Percentiles rank a stretch among this genome's conserved stretches.
Evolutionary conservation across 1,284 basidiomycete genomes (phyloP).

Genomic region (Sanghuangporus baumii): DNA sequence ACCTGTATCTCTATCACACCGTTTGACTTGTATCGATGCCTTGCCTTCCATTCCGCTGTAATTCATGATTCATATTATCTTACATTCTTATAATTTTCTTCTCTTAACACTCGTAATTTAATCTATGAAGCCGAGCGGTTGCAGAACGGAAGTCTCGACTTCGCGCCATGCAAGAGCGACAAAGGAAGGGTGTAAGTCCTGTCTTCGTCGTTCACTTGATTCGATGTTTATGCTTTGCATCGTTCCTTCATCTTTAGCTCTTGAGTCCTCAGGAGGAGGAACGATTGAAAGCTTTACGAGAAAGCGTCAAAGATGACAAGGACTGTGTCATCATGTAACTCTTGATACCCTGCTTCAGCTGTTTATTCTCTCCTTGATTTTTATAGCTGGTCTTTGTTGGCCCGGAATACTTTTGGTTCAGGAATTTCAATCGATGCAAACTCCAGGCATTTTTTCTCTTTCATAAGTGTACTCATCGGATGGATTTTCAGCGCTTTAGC

Average conservation of each 20-base stretch:
- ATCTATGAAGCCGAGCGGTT: slow-evolving; percentile 6
- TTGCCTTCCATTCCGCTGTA: neutral
- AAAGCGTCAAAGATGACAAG: slow-evolving; percentile 12
- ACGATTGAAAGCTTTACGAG: slow-evolving; percentile 3
- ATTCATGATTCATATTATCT: neutral
- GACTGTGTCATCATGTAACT: slow-evolving; percentile 14
- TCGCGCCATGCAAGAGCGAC: slow-evolving; percentile 11
- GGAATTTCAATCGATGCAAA: neutral
- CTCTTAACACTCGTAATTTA: neutral
- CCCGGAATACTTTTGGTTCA: neutral
- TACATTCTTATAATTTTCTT: neutral
- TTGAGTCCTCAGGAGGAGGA: slow-evolving; percentile 9
- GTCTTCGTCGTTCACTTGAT: neutral
- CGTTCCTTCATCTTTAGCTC: neutral
- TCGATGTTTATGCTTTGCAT: neutral
- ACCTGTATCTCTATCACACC: neutral
- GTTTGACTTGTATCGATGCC: neutral
- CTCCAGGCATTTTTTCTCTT: too few relatives aligned
- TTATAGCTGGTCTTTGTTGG: neutral
- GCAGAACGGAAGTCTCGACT: slow-evolving; percentile 14
- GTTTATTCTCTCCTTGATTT: neutral
- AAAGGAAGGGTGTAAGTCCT: slow-evolving; percentile 12
- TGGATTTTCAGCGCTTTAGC: too few relatives aligned
- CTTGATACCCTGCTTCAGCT: neutral
- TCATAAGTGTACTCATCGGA: too few relatives aligned